Evolutionary conservation across 1,139 yeast species (phyloP), one percentile per base, ranked within the genome.

Genomic region (Taiozyma onychis): DNA sequence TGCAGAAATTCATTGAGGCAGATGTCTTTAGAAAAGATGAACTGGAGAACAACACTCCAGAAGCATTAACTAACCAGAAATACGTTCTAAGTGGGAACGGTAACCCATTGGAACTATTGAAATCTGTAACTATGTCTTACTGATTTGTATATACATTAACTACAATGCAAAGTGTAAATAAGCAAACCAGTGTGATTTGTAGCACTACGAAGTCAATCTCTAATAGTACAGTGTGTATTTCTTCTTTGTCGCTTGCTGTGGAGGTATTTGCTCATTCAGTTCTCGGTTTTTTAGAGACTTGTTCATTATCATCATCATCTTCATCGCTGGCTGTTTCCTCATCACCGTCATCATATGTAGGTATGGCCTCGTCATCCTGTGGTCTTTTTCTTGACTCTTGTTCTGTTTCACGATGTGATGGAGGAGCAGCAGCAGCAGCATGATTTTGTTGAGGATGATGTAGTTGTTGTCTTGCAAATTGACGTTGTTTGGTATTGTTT

Each of bases 11-110:
- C 65, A 65, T 73, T 46, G 70, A 77, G 24, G 76, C 81, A n/a
- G 81, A 83, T 26, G 75, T 86, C 21, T 71, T 83, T 54, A 63
- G 76, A 58, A 64, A 75, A 63, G 72, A 77, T 62, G 70, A 74
- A 28, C 55, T 67, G 6, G 63, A 66, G 41, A 51, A 55, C 4
- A 52, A 56, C 24, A 44, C 68, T 7, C 50, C 66, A 13, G 74
- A 74, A 46, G 70, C 66, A 49, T 60, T 77, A 41, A 66, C 72
- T 3, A 68, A 72, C 44, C 80, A 83, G 59, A 80, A 80, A 62
- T 81, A 82, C 62, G 77, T 80, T 56, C 64, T 83, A 37, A 77
- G 86, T 56, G 91, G 96, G 46, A 81, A 85, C 57, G 97, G 97
- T 58, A 88, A 87, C 66, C 91, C 96, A 41, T 77, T 86, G 51